Evolutionary conservation across 2,329 filamentous ascomycete genomes (phyloP), one percentile per base, ranked within the genome.

Genomic region (Xylogone sp.): DNA sequence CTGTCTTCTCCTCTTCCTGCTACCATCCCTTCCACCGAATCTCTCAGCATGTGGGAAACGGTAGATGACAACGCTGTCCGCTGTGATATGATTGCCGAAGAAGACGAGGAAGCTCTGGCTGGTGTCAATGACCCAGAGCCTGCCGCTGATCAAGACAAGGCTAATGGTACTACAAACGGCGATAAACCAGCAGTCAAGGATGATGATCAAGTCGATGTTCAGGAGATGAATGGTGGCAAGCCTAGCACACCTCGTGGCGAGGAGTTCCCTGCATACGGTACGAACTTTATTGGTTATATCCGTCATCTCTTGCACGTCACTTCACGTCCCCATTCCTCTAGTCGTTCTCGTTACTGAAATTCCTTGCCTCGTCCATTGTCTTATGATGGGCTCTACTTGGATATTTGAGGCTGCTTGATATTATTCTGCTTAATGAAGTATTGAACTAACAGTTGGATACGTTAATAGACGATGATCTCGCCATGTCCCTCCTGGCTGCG

Each of bases 381-480:
- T n/a, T n/a, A n/a, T 27, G 24, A 6, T 27, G 24, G 24, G 10
- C 24, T 27, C 34, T 13, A 39, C 10, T 16, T 18, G 4, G n/a
- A 39, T n/a, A 18, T 16, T 18, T 5, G n/a, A 16, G 13, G 34
- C 34, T 18, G 4, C 34, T 16, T n/a, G n/a, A 18, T 7, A 16
- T 4, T 5, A 16, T 39, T 39, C n/a, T 18, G 4, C 34, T 39
- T 39, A 39, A 16, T 13, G n/a, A 5, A 39, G n/a, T 4, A 4
- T 4, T 18, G 8, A 39, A 39, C 34, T 39, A 39, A 39, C 34
- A n/a, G n/a, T 18, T 7, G 34, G n/a, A 13, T 16, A 7, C 10
- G 5, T 10, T 39, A 39, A 39, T 18, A 39, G 34, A 39, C n/a
- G 65, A 97, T 84, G 62, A 96, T 77, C 74, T 97, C 96, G 62